phyloP scores from a whole-genome alignment of 495 filamentous ascomycete species.

The Cladorrhinum samala region DNA sequence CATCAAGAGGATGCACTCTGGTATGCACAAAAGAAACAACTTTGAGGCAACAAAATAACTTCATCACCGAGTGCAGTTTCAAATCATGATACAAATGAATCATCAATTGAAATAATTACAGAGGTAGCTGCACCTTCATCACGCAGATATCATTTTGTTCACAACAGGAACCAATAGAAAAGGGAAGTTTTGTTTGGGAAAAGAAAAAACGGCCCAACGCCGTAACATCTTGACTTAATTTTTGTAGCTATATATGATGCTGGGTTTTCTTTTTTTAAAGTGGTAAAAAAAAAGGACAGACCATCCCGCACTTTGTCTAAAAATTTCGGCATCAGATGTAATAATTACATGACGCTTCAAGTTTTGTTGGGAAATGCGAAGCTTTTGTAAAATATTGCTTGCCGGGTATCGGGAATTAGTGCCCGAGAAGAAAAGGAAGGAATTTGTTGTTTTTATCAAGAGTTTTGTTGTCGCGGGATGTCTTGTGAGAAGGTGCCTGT shows the following conservation, averaged over 20 bases:
- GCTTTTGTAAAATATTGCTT: neutral
- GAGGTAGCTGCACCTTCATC: too few species aligned
- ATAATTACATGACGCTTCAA: neutral
- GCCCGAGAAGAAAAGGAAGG: neutral
- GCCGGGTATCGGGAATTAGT: neutral
- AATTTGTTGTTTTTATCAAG: neutral
- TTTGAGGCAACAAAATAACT: too few species aligned
- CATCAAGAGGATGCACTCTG: too few species aligned
- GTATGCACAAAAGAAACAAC: too few species aligned
- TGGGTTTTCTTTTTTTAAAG: neutral
- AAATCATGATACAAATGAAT: too few species aligned
- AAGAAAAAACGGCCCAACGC: neutral
- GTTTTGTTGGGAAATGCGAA: constrained; percentile 3
- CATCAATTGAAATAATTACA: too few species aligned
- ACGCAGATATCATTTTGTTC: too few species aligned
- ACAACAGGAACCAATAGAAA: too few species aligned
- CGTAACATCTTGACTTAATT: neutral
- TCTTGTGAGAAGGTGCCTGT: neutral
- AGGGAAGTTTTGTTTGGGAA: too few species aligned
- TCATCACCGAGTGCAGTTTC: too few species aligned
- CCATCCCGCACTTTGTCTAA: neutral
- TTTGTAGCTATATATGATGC: neutral
- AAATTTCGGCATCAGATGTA: neutral
- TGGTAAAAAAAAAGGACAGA: neutral
- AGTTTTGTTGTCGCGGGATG: neutral